These are phyloP conservation scores for Kluyveromyces siamensis DNA, from an alignment of 805 yeast species.

Conservation along the genomic window DNA sequence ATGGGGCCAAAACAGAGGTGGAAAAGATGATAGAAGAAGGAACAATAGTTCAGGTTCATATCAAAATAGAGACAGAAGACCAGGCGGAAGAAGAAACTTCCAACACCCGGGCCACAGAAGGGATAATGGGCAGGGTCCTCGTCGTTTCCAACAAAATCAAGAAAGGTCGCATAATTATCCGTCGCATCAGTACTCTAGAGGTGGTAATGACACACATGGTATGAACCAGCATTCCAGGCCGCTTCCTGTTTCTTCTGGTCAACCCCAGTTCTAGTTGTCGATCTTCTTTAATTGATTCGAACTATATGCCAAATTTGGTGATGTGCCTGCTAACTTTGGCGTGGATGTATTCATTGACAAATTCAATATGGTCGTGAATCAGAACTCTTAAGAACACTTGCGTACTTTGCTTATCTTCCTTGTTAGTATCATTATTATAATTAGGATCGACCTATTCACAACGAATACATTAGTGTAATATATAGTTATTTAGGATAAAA, in stretches of 20 bases:
- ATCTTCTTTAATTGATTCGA: not conserved
- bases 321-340: not conserved
- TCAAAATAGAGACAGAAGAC: slow-evolving; percentile 11
- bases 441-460: not conserved
- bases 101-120: slow-evolving; percentile 19
- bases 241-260: not conserved
- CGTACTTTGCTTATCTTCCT: not conserved
- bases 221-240: not conserved
- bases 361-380: not conserved
- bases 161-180: slow-evolving; percentile 1
- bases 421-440: not conserved
- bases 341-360: not conserved
- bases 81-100: slow-evolving; percentile 27
- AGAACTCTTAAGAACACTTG: not conserved
- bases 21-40: slow-evolving; percentile 18
- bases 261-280: not conserved
- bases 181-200: not conserved
- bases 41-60: slow-evolving; percentile 4
- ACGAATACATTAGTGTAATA: not conserved
- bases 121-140: slow-evolving; percentile 11
- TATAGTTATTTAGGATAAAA: not conserved
- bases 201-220: too few relatives aligned
- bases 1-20: slow-evolving; percentile 27
- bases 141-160: slow-evolving; percentile 6
- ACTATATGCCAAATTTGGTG: not conserved